phyloP scores from a whole-genome alignment of 1,284 basidiomycete genomes.

The Sphagnurus paluster region DNA sequence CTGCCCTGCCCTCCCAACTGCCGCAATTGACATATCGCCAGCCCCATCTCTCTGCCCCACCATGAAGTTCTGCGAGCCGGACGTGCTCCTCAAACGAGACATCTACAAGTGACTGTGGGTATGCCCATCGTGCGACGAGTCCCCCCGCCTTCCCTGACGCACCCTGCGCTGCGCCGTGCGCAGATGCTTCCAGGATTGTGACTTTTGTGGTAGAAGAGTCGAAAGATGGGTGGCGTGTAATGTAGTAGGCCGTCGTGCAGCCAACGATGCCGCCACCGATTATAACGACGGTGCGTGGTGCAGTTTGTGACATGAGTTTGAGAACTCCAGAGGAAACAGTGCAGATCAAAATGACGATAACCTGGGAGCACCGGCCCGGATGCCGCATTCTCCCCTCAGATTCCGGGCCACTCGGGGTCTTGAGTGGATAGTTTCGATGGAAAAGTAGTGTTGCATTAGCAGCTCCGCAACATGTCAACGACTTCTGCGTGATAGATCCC shows the following conservation, averaged over 20 bases:
- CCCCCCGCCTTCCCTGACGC: conserved; percentile 93
- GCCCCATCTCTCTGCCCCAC: conserved; percentile 79
- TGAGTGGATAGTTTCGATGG: too few relatives aligned
- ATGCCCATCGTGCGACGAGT: conserved; percentile 84
- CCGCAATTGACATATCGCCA: conserved; percentile 72
- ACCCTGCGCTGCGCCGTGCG: conserved; percentile 64
- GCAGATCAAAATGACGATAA: too few relatives aligned
- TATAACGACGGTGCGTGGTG: conserved; percentile 34
- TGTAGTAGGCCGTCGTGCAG: conserved; percentile 83
- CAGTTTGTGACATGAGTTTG: conserved; percentile 10
- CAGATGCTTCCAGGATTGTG: conserved; percentile 78
- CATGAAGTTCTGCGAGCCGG: conserved; percentile 72
- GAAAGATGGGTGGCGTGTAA: conserved; percentile 58
- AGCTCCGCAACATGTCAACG: too few relatives aligned
- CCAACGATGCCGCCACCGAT: conserved; percentile 73
- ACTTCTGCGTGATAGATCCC: too few relatives aligned
- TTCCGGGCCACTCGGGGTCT: too few relatives aligned
- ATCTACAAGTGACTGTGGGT: conserved; percentile 73
- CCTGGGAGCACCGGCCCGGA: too few relatives aligned
- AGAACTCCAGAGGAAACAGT: too few relatives aligned
- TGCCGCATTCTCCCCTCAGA: too few relatives aligned
- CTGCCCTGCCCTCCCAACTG: conserved; percentile 64
- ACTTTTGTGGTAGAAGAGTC: conserved; percentile 41
- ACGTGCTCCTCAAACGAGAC: conserved; percentile 83
- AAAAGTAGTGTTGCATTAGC: too few relatives aligned